Base-by-base conservation (phyloP, 805 yeast genomes). In the Yarrowia phangngaensis region DNA sequence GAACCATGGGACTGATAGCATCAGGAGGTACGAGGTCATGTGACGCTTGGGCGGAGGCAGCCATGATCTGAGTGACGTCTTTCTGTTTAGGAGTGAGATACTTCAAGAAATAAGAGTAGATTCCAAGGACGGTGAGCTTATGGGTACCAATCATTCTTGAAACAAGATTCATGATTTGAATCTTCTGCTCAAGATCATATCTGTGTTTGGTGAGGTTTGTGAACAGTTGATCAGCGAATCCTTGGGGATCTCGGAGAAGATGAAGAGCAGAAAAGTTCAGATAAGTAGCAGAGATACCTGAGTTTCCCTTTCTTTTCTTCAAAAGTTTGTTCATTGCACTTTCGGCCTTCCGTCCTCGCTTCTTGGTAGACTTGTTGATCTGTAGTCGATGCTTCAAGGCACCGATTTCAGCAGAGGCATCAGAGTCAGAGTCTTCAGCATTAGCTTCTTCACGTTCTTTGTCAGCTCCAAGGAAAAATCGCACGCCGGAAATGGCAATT, bases 1-100 rank as follows among this genome's bases (percentile, higher is more conserved):
- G 78, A 8, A 92, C 81, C 57, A 92, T 79, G 43, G 82, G 81
- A 34, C 75, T 70, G 53, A 92, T 76, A 12, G 80, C 78, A 64
- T 92, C 99, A 5, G 99, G 98, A 19, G 99, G 99, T 6, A 92
- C 96, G 60, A 92, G 72, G 60, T 92, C 97, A 63, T 92, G 99
- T 20, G 95, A 77, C 0, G 97, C 87, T 70, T 92, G 98, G 0
- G 98, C 99, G 38, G 85, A 74, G 4, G 97, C 95, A 6, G 98
- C 97, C 86, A 92, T 78, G 55, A 92, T 82, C 64, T 87, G 95
- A 0, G 99, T 92, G 33, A 92, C 99, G 58, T 90, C 84, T 51
- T 79, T 72, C 67, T 92, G 97, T 64, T 90, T 90, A 40, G 98
- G 97, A 1, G 95, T 89, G 58, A 92, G 72, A 62, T 84, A 92